These are phyloP conservation scores for Phlebiopsis gigantea DNA, from an alignment of 768 basidiomycete genomes.

Conservation along the genomic window DNA sequence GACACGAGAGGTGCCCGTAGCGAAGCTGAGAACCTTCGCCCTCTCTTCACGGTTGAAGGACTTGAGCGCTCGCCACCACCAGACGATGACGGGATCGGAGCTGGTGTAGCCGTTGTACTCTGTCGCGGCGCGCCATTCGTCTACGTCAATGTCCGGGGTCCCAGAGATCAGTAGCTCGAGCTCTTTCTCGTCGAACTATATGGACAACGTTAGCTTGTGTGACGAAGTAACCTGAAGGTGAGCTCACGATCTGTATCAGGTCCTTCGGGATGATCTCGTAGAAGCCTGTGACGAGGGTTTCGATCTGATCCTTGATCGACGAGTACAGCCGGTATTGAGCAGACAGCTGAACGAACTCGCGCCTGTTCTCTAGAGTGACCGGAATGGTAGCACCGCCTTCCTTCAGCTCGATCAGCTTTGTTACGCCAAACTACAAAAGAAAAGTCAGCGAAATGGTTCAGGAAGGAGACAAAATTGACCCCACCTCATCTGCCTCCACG, in stretches of 20 bases:
- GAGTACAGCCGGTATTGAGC: slow-evolving; percentile 91
- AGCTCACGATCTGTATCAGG: slow-evolving; percentile 82
- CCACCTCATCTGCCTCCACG: slow-evolving; percentile 93
- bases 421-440: slow-evolving; percentile 73
- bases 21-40: slow-evolving; percentile 96
- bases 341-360: slow-evolving; percentile 93
- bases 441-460: too few relatives aligned
- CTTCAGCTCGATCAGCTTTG: slow-evolving; percentile 83
- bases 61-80: slow-evolving; percentile 99
- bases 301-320: slow-evolving; percentile 94
- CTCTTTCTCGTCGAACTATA: slow-evolving; percentile 90
- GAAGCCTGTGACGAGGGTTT: slow-evolving; percentile 84
- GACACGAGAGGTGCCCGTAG: slow-evolving; percentile 88
- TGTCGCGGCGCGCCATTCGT: slow-evolving; percentile 92
- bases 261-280: slow-evolving; percentile 98
- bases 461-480: too few relatives aligned
- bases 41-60: slow-evolving; percentile 96
- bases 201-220: slow-evolving; percentile 8
- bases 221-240: slow-evolving; percentile 10
- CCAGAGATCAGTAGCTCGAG: slow-evolving; percentile 93
- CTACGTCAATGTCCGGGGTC: slow-evolving; percentile 97
- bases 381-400: slow-evolving; percentile 76
- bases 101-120: slow-evolving; percentile 86
- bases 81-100: slow-evolving; percentile 92
- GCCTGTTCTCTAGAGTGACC: slow-evolving; percentile 95